Percentiles rank a stretch among this genome's conserved stretches.
Evolutionary conservation across 305 asterid species (phyloP).

Genomic region (Fraxinus floribunda): DNA sequence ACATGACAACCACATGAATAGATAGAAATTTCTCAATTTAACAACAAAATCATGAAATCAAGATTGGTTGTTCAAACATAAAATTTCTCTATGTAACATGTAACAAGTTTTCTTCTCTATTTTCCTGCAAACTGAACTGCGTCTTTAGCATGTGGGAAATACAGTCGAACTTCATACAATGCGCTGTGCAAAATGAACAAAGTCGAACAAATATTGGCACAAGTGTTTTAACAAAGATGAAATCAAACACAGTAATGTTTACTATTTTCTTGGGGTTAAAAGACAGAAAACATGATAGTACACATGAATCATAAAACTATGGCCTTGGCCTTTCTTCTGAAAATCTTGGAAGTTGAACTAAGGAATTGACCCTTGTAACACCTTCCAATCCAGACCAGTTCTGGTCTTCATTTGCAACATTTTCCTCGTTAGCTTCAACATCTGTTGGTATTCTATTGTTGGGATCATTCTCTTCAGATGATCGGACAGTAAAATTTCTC

Average conservation of each 20-base stretch:
- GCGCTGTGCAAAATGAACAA: not conserved
- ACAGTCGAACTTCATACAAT: not conserved
- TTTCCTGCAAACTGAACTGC: not conserved
- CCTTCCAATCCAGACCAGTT: conserved; percentile 91
- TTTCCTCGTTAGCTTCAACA: too few species aligned
- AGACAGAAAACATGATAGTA: not conserved
- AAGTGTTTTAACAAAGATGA: not conserved
- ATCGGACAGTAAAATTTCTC: conserved; percentile 72
- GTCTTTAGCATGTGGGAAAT: not conserved
- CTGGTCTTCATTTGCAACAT: conserved; percentile 47
- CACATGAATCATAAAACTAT: not conserved
- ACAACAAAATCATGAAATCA: too few species aligned
- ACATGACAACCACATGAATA: too few species aligned
- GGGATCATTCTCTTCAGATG: conserved; percentile 59
- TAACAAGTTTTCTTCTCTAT: not conserved
- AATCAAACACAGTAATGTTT: not conserved
- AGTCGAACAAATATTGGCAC: not conserved
- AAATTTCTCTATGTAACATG: not conserved
- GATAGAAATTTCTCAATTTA: too few species aligned
- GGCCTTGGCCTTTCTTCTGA: conserved; percentile 64
- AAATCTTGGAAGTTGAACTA: conserved; percentile 86
- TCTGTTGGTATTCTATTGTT: conserved; percentile 39
- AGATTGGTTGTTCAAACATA: not conserved
- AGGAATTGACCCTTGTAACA: conserved; percentile 80
- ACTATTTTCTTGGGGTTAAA: not conserved